Base-by-base conservation (phyloP, 2,329 filamentous ascomycete species). In the Colletotrichum sp. region DNA sequence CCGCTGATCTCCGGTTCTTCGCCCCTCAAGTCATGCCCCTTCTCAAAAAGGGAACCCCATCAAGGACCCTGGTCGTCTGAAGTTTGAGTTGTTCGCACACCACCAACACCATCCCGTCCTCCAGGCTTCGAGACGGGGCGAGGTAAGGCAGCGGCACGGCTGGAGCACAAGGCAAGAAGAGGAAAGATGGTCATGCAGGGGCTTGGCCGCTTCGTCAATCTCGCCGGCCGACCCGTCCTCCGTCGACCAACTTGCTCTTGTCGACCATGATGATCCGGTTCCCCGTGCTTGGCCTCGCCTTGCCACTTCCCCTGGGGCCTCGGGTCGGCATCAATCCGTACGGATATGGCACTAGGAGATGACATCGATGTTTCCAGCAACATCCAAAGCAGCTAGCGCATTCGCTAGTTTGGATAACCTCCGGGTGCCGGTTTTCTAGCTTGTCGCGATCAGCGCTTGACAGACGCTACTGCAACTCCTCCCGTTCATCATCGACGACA, bases 261-360 rank as follows among this genome's bases (percentile, higher is more conserved):
- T 26, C 52, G 48, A 72, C 57, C n/a, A 55, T 55, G 24, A 59
- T 6, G 32, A 55, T 36, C 64, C 64, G 73, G 39, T 26, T 73
- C 57, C 57, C 73, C 64, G 64, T 68, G 39, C 73, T 59, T 68
- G 69, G 63, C 69, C 57, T 68, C 62, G 62, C 69, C 26, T 28
- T 52, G 52, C 36, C 28, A 22, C 26, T 26, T 26, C 39, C 64
- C 70, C 64, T 75, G 73, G 63, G 57, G 55, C 36, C 9, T 66
- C 39, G 44, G 34, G 15, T 26, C 30, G 44, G n/a, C 12, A 30
- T 63, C 48, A 32, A 52, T n/a, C 28, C 30, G 28, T 64, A 34
- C 34, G 18, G 22, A 36, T 24, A 22, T 22, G 28, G 59, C 28
- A 63, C 22, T 16, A 15, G 26, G 36, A 52, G 16, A 28, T 24